Evolutionary conservation across 805 yeast genomes (phyloP).

Genomic region (Debaryomyces tyrocola): DNA sequence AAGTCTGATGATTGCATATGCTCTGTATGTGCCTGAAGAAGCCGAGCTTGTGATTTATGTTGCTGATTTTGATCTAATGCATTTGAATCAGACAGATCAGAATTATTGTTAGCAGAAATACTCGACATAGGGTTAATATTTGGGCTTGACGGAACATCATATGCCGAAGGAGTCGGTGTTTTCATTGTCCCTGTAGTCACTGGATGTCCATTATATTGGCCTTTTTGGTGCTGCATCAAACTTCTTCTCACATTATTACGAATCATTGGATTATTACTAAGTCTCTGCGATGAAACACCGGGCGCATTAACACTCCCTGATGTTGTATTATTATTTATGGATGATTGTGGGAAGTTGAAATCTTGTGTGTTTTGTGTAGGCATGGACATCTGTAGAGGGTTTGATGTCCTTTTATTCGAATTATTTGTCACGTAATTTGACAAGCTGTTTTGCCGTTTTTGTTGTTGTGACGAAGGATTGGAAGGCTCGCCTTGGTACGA

Average conservation of each 20-base stretch:
- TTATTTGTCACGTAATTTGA: conserved; percentile 31
- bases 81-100: conserved; percentile 43
- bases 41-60: not conserved
- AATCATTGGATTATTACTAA: conserved; percentile 5
- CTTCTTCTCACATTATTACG: conserved; percentile 14
- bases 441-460: conserved; percentile 42
- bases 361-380: conserved; percentile 6
- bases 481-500: conserved; percentile 10
- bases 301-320: not conserved
- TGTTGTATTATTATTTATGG: not conserved
- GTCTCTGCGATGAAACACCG: conserved; percentile 7
- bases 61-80: conserved; percentile 19
- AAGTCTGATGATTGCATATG: not conserved
- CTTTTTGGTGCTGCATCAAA: conserved; percentile 13
- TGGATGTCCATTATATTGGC: conserved; percentile 5
- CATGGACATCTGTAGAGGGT: conserved; percentile 16
- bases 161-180: conserved; percentile 43
- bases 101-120: conserved; percentile 28
- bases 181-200: conserved; percentile 12
- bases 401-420: conserved; percentile 36
- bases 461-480: conserved; percentile 17
- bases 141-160: conserved; percentile 44
- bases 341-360: not conserved
- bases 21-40: not conserved
- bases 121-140: conserved; percentile 26